Evolutionary conservation across 208 protist species (phyloP).

Genomic region (Acanthamoeba castellanii): DNA sequence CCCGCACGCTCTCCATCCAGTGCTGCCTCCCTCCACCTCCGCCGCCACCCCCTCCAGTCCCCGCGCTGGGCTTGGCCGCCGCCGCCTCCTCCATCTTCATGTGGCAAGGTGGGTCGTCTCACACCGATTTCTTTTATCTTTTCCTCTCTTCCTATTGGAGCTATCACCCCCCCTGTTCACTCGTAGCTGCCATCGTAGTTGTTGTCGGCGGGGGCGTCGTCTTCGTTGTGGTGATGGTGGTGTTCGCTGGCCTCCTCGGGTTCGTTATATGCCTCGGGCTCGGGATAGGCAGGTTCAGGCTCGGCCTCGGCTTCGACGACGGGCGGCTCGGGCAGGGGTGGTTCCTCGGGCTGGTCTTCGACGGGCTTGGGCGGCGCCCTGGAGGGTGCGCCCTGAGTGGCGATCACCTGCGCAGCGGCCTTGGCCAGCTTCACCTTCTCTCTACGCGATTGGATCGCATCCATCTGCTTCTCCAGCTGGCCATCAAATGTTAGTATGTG

Average conservation of each 20-base stretch:
- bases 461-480: background rate
- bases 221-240: background rate
- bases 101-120: background rate
- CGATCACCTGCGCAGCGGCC: slow-evolving; percentile 27
- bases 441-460: background rate
- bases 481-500: background rate
- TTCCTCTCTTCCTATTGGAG: background rate
- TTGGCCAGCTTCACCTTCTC: slow-evolving; percentile 16
- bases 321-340: background rate
- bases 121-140: background rate
- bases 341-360: background rate
- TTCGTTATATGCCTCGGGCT: background rate
- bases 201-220: background rate
- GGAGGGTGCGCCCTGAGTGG: background rate
- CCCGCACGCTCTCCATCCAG: slow-evolving; percentile 68
- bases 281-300: background rate
- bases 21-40: background rate
- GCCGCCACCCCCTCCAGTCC: background rate
- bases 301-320: background rate
- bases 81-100: background rate
- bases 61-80: background rate
- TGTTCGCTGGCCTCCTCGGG: background rate
- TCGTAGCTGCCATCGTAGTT: background rate
- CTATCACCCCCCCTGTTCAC: too few relatives aligned
- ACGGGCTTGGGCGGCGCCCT: slow-evolving; percentile 11